phyloP scores from a whole-genome alignment of 176 grass and related monocot species.

The Pontederia paniculata region DNA sequence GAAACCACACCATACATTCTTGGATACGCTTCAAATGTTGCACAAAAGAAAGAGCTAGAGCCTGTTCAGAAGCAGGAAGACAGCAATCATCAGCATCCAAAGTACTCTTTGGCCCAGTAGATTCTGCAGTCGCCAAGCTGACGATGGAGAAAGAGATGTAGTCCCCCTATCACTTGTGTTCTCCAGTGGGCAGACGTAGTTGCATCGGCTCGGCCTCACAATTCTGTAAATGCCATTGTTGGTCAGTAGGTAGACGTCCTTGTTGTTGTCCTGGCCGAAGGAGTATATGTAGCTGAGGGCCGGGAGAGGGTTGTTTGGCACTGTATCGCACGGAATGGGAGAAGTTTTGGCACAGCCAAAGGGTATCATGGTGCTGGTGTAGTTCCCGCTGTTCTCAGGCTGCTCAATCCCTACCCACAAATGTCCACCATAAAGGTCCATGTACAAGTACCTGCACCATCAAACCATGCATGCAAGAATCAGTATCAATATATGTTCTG shows the following conservation, averaged over 20 bases:
- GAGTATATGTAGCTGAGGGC: constrained; percentile 24
- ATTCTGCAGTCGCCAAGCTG: not conserved
- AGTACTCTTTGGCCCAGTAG: not conserved
- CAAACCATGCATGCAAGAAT: not conserved
- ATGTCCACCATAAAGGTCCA: constrained; percentile 45
- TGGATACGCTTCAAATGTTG: not conserved
- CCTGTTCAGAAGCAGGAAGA: not conserved
- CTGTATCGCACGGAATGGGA: constrained; percentile 8
- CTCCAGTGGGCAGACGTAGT: constrained; percentile 16
- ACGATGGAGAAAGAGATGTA: not conserved
- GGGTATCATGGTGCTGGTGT: constrained; percentile 26
- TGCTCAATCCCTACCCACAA: constrained; percentile 63
- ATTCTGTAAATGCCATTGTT: constrained; percentile 65
- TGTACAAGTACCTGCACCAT: constrained; percentile 57
- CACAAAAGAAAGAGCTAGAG: not conserved
- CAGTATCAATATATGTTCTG: not conserved
- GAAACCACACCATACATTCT: too few relatives aligned
- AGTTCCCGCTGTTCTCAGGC: constrained; percentile 62
- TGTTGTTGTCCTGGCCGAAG: constrained; percentile 73
- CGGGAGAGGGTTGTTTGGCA: constrained; percentile 4
- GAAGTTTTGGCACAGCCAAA: constrained; percentile 18
- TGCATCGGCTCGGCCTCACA: constrained; percentile 57
- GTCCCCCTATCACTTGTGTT: constrained; percentile 1
- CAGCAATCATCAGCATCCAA: not conserved
- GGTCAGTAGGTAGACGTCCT: constrained; percentile 53